A percentile compares a stretch with the other conserved stretches of the same genome.
phyloP scores from a whole-genome alignment of 148 eudicot genomes.

The Vaccinium corymbosum region DNA sequence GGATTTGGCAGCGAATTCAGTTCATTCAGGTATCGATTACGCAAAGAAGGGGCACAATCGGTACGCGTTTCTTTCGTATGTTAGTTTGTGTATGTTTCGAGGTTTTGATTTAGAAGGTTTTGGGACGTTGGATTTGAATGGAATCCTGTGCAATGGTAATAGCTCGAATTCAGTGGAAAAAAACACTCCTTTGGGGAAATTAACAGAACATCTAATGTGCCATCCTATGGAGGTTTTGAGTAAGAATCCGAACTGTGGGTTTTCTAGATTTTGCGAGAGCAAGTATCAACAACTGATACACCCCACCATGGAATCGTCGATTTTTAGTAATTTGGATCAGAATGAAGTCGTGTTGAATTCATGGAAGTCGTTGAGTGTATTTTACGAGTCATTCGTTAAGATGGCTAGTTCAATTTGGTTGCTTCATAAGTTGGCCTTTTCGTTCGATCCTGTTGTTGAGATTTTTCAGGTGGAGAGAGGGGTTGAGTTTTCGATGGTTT shows the following conservation, averaged over 20 bases:
- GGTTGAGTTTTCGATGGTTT: slow-evolving; percentile 70
- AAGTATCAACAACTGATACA: slow-evolving; percentile 82
- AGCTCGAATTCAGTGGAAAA: slow-evolving; percentile 19
- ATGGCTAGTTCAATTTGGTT: slow-evolving; percentile 92
- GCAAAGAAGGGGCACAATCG: slow-evolving; percentile 59
- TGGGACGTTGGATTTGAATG: slow-evolving; percentile 36
- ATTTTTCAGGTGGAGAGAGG: slow-evolving; percentile 83
- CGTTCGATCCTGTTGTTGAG: slow-evolving; percentile 60
- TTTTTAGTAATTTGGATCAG: slow-evolving; percentile 55
- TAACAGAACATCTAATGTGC: slow-evolving; percentile 56
- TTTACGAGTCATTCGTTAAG: slow-evolving; percentile 73
- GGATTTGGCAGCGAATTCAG: slow-evolving; percentile 67
- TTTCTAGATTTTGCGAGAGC: slow-evolving; percentile 68
- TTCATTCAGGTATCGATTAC: slow-evolving; percentile 51
- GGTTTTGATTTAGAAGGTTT: slow-evolving; percentile 62
- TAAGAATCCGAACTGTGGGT: slow-evolving; percentile 51
- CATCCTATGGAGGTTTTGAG: slow-evolving; percentile 70
- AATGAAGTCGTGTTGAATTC: slow-evolving; percentile 60
- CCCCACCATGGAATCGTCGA: slow-evolving; percentile 81
- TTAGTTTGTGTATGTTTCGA: slow-evolving; percentile 69
- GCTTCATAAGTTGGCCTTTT: slow-evolving; percentile 76
- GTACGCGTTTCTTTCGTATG: slow-evolving; percentile 78
- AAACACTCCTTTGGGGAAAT: slow-evolving; percentile 34
- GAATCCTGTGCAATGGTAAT: slow-evolving; percentile 23
- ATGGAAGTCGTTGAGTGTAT: slow-evolving; percentile 72